Percentiles rank a stretch among this genome's conserved stretches.
Conservation (phyloP, 2,329 filamentous ascomycete species). For the Trichoderma koningii region DNA sequence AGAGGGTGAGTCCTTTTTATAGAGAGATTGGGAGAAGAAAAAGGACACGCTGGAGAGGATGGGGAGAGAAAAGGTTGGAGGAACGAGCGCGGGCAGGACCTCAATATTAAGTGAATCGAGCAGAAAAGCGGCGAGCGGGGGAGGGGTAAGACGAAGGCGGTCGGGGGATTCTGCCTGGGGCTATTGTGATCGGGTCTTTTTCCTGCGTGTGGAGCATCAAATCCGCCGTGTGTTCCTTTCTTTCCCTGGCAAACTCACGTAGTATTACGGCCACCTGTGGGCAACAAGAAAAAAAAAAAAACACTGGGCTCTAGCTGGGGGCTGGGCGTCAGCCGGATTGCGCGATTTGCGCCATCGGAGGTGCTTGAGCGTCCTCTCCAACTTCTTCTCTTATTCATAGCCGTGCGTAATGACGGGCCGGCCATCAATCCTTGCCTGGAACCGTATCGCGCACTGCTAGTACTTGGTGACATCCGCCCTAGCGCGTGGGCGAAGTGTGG, state of each 20-base stretch:
- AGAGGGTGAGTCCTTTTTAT: conserved; percentile 13
- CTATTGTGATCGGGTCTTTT: conserved; percentile 18
- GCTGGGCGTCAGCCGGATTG: conserved; percentile 22
- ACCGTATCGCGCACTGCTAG: not conserved
- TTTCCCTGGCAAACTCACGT: not conserved
- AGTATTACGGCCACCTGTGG: not conserved
- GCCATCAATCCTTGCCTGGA: conserved; percentile 11
- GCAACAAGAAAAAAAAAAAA: no score
- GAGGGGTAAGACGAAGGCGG: conserved; percentile 26
- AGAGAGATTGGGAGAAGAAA: not conserved
- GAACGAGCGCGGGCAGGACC: conserved; percentile 9
- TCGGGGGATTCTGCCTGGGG: conserved; percentile 7
- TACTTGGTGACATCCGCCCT: not conserved
- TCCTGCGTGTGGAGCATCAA: conserved; percentile 16
- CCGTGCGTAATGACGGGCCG: conserved; percentile 19
- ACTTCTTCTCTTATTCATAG: conserved; percentile 17
- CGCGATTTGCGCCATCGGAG: conserved; percentile 26
- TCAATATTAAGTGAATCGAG: conserved; percentile 18
- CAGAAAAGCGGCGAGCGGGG: conserved; percentile 24
- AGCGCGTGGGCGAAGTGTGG: not conserved
- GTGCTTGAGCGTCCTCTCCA: not conserved
- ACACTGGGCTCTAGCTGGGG: not conserved
- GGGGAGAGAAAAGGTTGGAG: conserved; percentile 5
- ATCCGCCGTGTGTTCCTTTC: not conserved
- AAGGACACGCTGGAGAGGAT: conserved; percentile 24